These are phyloP conservation scores for Colletotrichum graminicola DNA, from an alignment of 2,329 filamentous ascomycete genomes.

Conservation along the genomic window DNA sequence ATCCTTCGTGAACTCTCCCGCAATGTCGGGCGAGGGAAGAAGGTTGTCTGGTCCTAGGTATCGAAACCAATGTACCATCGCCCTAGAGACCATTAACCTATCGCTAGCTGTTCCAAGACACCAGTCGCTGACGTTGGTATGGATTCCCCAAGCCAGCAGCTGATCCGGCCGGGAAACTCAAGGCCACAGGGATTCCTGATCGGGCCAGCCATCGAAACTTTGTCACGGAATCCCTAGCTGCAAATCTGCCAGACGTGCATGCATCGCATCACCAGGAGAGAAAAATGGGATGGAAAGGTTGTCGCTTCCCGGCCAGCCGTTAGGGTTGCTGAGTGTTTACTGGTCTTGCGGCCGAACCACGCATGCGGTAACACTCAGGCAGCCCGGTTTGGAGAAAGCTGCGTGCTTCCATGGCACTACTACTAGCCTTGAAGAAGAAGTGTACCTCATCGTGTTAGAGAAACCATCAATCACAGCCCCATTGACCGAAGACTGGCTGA, in stretches of 20 bases:
- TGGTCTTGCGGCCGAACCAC: neutral
- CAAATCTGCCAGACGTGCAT: slow-evolving; percentile 36
- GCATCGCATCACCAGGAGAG: slow-evolving; percentile 18
- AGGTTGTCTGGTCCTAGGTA: slow-evolving; percentile 24
- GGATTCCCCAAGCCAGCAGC: slow-evolving; percentile 9
- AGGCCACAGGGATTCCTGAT: slow-evolving; percentile 12
- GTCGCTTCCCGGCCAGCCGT: slow-evolving; percentile 21
- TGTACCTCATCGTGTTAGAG: slow-evolving; percentile 24
- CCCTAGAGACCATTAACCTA: slow-evolving; percentile 7
- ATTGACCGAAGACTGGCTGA: neutral
- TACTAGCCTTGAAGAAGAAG: slow-evolving; percentile 5
- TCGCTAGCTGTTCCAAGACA: slow-evolving; percentile 23
- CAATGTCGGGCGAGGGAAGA: slow-evolving; percentile 9
- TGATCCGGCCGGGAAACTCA: slow-evolving; percentile 23
- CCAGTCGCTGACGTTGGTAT: slow-evolving; percentile 29
- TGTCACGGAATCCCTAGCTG: slow-evolving; percentile 5
- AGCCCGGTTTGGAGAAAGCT: slow-evolving; percentile 14
- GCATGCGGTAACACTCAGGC: neutral
- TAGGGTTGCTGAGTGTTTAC: neutral
- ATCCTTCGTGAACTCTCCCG: neutral
- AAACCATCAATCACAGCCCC: neutral
- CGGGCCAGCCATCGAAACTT: slow-evolving; percentile 35
- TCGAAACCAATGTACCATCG: neutral
- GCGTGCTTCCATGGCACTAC: neutral
- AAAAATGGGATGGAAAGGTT: slow-evolving; percentile 29